phyloP scores from a whole-genome alignment of 768 basidiomycete species.

The Leucosporidium yakuticum region DNA sequence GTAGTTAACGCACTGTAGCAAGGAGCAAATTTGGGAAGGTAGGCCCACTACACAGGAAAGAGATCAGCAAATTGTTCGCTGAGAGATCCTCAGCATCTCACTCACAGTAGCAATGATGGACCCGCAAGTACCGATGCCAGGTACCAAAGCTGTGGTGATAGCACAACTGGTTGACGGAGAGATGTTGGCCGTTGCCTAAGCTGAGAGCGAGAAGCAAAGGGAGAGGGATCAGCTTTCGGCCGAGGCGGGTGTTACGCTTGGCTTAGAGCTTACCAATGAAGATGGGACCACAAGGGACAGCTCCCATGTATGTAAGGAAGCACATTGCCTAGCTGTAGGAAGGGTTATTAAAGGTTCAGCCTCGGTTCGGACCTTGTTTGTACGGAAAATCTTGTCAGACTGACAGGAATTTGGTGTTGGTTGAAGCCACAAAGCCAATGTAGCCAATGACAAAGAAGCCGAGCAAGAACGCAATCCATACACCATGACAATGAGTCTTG shows the following conservation, averaged over 20 bases:
- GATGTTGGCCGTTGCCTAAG: conserved; percentile 21
- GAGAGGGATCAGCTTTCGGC: conserved; percentile 1
- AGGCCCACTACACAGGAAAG: conserved; percentile 18
- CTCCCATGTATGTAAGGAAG: conserved; percentile 35
- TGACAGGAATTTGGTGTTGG: too few relatives aligned
- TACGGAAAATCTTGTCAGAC: not conserved
- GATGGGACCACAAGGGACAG: conserved; percentile 25
- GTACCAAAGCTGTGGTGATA: conserved; percentile 24
- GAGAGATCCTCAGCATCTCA: too few relatives aligned
- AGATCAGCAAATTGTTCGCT: not conserved
- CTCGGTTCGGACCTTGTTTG: conserved; percentile 4
- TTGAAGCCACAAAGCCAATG: not conserved
- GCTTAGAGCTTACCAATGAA: conserved; percentile 20
- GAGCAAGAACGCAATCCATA: conserved; percentile 34
- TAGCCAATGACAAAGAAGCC: conserved; percentile 3
- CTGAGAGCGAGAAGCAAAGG: not conserved
- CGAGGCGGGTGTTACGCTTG: conserved; percentile 8
- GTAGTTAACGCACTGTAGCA: not conserved
- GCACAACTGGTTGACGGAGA: conserved; percentile 13
- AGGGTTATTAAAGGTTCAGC: conserved; percentile 17
- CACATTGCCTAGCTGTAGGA: conserved; percentile 20
- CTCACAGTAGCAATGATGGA: conserved; percentile 9
- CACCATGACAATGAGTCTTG: conserved; percentile 57
- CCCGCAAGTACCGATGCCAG: conserved; percentile 13
- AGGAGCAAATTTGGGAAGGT: conserved; percentile 15